phyloP scores from a whole-genome alignment of 1,284 basidiomycete species.

The Ustilago xerochloae region DNA sequence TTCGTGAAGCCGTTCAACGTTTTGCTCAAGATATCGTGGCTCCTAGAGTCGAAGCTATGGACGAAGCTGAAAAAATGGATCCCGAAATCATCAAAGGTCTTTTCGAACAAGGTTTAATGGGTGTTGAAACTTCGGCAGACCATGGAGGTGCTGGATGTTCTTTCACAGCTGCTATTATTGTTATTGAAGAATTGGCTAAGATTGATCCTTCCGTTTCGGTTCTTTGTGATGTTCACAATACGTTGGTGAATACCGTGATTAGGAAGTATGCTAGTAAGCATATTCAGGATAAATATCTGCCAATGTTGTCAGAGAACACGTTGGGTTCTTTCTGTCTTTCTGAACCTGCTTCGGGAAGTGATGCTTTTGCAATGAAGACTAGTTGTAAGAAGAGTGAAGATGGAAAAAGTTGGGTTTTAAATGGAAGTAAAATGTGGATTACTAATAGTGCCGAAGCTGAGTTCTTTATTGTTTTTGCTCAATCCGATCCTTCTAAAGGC shows the following conservation, averaged over 20 bases:
- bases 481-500: slow-evolving; percentile 91
- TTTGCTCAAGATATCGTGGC: slow-evolving; percentile 89
- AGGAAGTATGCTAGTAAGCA: slow-evolving; percentile 85
- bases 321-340: slow-evolving; percentile 96
- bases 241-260: slow-evolving; percentile 84
- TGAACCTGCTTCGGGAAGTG: slow-evolving; percentile 90
- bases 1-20: slow-evolving; percentile 63
- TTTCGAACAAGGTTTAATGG: slow-evolving; percentile 98
- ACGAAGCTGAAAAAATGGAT: slow-evolving; percentile 97
- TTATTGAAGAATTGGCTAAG: slow-evolving; percentile 96
- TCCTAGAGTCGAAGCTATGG: slow-evolving; percentile 95
- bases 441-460: slow-evolving; percentile 97
- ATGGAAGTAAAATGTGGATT: slow-evolving; percentile 99
- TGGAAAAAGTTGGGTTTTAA: slow-evolving; percentile 78
- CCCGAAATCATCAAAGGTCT: slow-evolving; percentile 85
- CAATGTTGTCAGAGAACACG: slow-evolving; percentile 81
- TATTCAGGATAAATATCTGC: slow-evolving; percentile 89
- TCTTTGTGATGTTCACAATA: slow-evolving; percentile 95
- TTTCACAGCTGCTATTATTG: slow-evolving; percentile 94
- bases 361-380: slow-evolving; percentile 96
- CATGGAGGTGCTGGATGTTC: slow-evolving; percentile 88
- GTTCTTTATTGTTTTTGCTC: slow-evolving; percentile 87
- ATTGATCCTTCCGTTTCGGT: slow-evolving; percentile 97
- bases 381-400: slow-evolving; percentile 85
- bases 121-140: slow-evolving; percentile 88